Base-by-base conservation (phyloP, 345 rosid species). In the Eucalyptus sideroxylon region DNA sequence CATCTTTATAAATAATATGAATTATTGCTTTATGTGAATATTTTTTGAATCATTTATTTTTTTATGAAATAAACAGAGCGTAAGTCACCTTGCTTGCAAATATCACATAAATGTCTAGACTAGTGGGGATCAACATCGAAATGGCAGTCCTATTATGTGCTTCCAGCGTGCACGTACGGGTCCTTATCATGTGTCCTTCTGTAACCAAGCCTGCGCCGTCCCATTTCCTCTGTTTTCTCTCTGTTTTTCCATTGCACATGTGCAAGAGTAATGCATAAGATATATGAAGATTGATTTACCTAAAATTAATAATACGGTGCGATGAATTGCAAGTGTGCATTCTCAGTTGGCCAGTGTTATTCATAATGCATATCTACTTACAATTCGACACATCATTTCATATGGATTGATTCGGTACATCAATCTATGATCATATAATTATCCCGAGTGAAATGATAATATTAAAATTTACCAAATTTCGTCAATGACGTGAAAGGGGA, bases 111-210 rank as follows among this genome's bases (percentile, higher is more conserved):
- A n/a, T 34, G 44, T 34, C 26, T 17, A 9, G 44, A 34, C 44
- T 34, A 8, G 24, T 17, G 11, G 81, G 13, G 44, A 69, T 69
- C 81, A 17, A 69, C 44, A 8, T 16, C 19, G 12, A 17, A 69
- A 34, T 17, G 81, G 1, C 81, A n/a, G 8, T 0, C 0, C 81
- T 2, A 34, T 0, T 17, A 34, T 69, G 19, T 16, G 80, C 23
- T 16, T n/a, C 40, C 42, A 67, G 9, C 77, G 77, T n/a, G 77
- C 80, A 4, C 40, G 10, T 1, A 5, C 77, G 24, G 81, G 81
- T 10, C 44, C 81, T 69, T 16, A 17, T 69, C 81, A 2, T 3
- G 44, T 34, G 81, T 69, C 81, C 44, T 17, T 34, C 4, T 3
- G 3, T 17, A 34, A 9, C 24, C 26, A 17, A 69, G 81, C 24